These are phyloP conservation scores for Globisporangium ultimum DNA, from an alignment of 352 stramenopile species.

Conservation along the genomic window DNA sequence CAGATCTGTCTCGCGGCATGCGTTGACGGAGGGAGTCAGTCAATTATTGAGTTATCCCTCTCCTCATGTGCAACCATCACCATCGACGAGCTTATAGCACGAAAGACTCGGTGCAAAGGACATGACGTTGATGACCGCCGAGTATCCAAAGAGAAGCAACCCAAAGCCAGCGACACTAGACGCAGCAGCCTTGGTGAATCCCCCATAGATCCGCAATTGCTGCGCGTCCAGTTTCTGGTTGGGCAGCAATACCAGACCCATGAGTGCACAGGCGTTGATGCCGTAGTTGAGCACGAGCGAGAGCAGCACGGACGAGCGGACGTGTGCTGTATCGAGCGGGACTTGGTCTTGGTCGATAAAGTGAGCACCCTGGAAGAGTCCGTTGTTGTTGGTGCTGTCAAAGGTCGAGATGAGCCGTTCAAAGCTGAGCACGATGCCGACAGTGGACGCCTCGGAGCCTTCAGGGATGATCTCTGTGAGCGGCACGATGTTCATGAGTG, in stretches of 20 bases:
- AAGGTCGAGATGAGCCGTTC: slow-evolving; percentile 48
- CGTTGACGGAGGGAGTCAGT: too few relatives aligned
- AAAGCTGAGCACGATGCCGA: slow-evolving; percentile 51
- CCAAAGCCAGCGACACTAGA: slow-evolving; percentile 26
- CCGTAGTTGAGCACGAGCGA: slow-evolving; percentile 39
- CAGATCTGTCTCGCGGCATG: too few relatives aligned
- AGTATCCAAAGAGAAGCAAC: slow-evolving; percentile 33
- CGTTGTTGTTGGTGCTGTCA: slow-evolving; percentile 31
- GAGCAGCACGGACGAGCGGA: slow-evolving; percentile 27
- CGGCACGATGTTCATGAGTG: slow-evolving; percentile 31
- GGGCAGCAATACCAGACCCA: slow-evolving; percentile 38
- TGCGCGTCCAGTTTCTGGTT: slow-evolving; percentile 60
- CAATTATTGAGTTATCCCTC: too few relatives aligned
- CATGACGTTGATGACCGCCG: slow-evolving; percentile 28
- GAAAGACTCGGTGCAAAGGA: slow-evolving; percentile 24
- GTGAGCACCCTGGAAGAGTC: slow-evolving; percentile 32
- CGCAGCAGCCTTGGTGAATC: slow-evolving; percentile 47
- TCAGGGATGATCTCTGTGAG: slow-evolving; percentile 60
- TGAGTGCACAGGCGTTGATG: slow-evolving; percentile 33
- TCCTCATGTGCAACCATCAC: slow-evolving; percentile 24
- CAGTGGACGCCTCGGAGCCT: slow-evolving; percentile 42
- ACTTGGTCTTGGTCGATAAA: slow-evolving; percentile 27
- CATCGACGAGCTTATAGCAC: slow-evolving; percentile 28
- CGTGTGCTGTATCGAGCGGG: slow-evolving; percentile 21
- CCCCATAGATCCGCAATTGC: slow-evolving; percentile 56